Conservation (phyloP, 1,284 basidiomycete species). For the Fomitopsis palustris region DNA sequence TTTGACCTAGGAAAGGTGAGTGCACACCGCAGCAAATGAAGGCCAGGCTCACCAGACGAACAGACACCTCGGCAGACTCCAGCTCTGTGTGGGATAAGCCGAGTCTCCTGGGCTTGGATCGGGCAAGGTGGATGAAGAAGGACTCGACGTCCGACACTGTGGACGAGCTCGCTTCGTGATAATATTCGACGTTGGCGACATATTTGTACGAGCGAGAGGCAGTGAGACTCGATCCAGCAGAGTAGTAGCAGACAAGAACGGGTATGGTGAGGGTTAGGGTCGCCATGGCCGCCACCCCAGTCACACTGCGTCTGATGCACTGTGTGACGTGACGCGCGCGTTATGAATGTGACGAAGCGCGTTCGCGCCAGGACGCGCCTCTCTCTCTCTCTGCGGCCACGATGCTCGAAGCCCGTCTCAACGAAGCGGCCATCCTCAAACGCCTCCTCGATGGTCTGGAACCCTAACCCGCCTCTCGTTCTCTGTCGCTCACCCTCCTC, state of each 20-base stretch:
- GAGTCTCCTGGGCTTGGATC: too few relatives aligned
- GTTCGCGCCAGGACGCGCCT: conserved; percentile 7
- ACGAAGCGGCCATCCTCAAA: conserved; percentile 82
- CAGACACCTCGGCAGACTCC: too few relatives aligned
- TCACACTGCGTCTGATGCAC: too few relatives aligned
- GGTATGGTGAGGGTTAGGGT: too few relatives aligned
- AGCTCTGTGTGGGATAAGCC: too few relatives aligned
- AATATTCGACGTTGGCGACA: background rate
- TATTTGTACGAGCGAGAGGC: too few relatives aligned
- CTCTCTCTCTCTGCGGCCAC: conserved; percentile 18
- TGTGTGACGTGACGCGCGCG: conserved; percentile 12
- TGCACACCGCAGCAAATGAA: too few relatives aligned
- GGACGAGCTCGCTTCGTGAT: background rate
- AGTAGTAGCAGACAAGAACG: too few relatives aligned
- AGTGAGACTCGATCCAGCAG: too few relatives aligned
- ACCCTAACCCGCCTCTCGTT: background rate
- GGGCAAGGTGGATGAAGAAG: background rate
- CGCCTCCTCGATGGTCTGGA: conserved; percentile 81
- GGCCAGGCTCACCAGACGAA: too few relatives aligned
- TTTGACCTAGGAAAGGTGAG: too few relatives aligned
- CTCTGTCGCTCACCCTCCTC: conserved; percentile 10
- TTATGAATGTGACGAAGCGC: conserved; percentile 14
- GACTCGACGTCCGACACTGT: background rate
- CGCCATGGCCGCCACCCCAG: too few relatives aligned
- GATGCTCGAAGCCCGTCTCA: conserved; percentile 91